phyloP scores from a whole-genome alignment of 2,329 filamentous ascomycete genomes.

The Didymellaceae sp. region DNA sequence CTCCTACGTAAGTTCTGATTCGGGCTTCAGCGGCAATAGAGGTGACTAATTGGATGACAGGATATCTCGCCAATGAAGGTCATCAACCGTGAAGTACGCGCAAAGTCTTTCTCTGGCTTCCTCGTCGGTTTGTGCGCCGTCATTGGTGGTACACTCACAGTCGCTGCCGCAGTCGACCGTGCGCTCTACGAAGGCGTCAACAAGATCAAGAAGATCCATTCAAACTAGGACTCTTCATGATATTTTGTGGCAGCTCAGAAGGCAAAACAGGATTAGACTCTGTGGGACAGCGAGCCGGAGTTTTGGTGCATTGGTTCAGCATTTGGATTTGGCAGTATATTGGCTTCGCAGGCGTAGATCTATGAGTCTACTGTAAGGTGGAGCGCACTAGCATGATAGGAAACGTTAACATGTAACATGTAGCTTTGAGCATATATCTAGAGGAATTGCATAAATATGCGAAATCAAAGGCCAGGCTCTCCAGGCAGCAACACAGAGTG shows the following conservation, averaged over 20 bases:
- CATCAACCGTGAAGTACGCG: conserved; percentile 89
- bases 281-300: conserved; percentile 8
- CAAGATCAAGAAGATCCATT: conserved; percentile 85
- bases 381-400: conserved; percentile 6
- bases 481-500: conserved; percentile 5
- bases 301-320: conserved; percentile 11
- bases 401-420: conserved; percentile 14
- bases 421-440: conserved; percentile 8
- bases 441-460: conserved; percentile 7
- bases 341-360: conserved; percentile 4
- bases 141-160: conserved; percentile 91
- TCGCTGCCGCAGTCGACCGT: conserved; percentile 91
- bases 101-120: conserved; percentile 91
- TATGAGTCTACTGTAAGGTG: conserved; percentile 1
- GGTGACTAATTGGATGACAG: conserved; percentile 53
- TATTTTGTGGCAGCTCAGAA: neutral
- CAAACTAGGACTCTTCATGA: conserved; percentile 50
- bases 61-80: conserved; percentile 99
- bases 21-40: neutral
- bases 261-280: neutral
- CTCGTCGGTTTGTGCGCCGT: conserved; percentile 93
- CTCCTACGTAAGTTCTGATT: conserved; percentile 76
- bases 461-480: neutral
- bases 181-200: conserved; percentile 87
- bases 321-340: neutral